Evolutionary conservation across 1,284 basidiomycete species (phyloP), one percentile per base, ranked within the genome.

Genomic region (Trichosporon ovoides): DNA sequence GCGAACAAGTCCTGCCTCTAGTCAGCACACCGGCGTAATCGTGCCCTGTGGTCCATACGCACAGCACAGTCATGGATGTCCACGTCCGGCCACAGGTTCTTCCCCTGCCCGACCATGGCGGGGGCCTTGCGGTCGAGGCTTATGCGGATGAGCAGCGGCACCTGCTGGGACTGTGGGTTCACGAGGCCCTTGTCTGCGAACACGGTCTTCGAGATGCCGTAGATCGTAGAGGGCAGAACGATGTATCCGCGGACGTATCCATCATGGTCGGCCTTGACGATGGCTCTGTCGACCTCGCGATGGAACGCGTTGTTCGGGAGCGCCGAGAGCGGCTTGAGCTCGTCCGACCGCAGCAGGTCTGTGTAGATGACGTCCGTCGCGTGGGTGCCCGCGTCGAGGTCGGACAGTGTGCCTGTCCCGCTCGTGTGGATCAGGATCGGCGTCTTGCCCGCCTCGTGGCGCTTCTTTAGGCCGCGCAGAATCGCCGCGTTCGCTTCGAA

Each of bases 181-280:
- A 65, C 62, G 31, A 78, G 64, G 28, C 68, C 70, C 53, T 65
- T 65, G n/a, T 70, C 68, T 19, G 62, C 69, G 35, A 71, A 67
- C 37, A 65, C 65, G 49, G 71, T 71, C 14, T 69, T 57, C 22
- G 69, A 69, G 43, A 67, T 60, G 14, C 75, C 77, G 63, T 75
- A 79, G 61, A 79, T 78, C 13, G 75, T 78, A 7, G 73, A 73
- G 2, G 77, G 77, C 3, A 76, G 64, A 37, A 79, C 62, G 50
- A 79, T 75, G 65, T 77, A 79, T 3, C 69, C 66, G 49, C 71
- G 71, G 57, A 73, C 66, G 38, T 66, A 58, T 12, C 70, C 71
- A 19, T 61, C 64, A 19, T 66, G 61, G 54, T 76, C 76, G 31
- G 76, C 77, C 11, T 61, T 64, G 24, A 77, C 59, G 38, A 78